Percentiles rank a stretch among this genome's conserved stretches.
These are phyloP conservation scores for Pythium monospermum DNA, from an alignment of 352 stramenopile genomes.

Conservation along the genomic window DNA sequence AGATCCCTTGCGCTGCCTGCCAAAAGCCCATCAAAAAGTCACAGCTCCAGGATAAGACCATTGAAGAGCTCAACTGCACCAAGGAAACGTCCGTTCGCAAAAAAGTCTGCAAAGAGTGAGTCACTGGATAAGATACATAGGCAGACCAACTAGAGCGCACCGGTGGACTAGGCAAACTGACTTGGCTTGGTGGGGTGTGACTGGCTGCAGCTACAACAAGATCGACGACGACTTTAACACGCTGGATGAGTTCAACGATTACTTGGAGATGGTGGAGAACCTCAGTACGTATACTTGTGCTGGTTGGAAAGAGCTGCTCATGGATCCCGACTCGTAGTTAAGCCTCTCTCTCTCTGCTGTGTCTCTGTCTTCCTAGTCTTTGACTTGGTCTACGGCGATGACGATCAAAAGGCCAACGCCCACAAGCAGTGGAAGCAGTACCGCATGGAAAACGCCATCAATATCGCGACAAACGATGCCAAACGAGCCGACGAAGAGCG, in stretches of 20 bases:
- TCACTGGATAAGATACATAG: not conserved
- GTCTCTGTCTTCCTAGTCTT: conserved; percentile 48
- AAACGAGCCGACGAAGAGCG: conserved; percentile 85
- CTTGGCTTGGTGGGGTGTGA: too few relatives aligned
- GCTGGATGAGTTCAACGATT: conserved; percentile 86
- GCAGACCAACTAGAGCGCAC: not conserved
- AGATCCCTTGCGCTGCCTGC: conserved; percentile 78
- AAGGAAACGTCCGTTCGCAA: conserved; percentile 85
- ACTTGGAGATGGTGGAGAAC: conserved; percentile 81
- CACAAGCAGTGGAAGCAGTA: conserved; percentile 88
- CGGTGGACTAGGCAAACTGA: too few relatives aligned
- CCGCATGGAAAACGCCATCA: conserved; percentile 72
- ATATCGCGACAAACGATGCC: conserved; percentile 80
- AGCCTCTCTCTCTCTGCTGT: too few relatives aligned
- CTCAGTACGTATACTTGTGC: conserved; percentile 44
- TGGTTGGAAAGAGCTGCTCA: too few relatives aligned
- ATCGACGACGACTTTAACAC: conserved; percentile 84
- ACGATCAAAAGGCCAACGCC: conserved; percentile 56
- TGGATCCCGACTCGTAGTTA: too few relatives aligned
- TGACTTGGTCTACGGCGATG: conserved; percentile 76
- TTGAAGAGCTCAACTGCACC: conserved; percentile 84
- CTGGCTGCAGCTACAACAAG: conserved; percentile 87
- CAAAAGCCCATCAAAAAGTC: conserved; percentile 87
- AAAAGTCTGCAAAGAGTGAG: conserved; percentile 82
- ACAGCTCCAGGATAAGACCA: conserved; percentile 85